A percentile compares a stretch with the other conserved stretches of the same genome.
phyloP scores from a whole-genome alignment of 176 grass and related monocot genomes.

The Tillandsia fasciculata region DNA sequence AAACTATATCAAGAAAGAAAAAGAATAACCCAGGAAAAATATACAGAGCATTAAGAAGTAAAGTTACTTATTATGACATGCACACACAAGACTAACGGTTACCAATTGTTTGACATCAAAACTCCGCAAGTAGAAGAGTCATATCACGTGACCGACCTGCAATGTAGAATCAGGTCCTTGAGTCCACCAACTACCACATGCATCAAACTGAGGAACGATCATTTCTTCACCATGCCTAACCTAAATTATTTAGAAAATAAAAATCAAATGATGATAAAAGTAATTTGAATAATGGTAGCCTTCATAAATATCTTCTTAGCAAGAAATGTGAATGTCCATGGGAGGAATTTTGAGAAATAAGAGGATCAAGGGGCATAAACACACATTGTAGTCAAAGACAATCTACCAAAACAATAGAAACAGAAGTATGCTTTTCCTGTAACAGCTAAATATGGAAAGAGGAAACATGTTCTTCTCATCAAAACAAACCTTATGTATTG shows the following conservation, averaged over 20 bases:
- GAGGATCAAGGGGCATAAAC: not conserved
- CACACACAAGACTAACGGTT: not conserved
- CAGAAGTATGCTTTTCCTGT: not conserved
- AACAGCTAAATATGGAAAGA: not conserved
- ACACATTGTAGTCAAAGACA: not conserved
- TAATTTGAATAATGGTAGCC: not conserved
- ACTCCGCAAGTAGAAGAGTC: not conserved
- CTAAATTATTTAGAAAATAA: slow-evolving; percentile 28
- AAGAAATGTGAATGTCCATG: not conserved
- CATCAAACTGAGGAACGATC: slow-evolving; percentile 85
- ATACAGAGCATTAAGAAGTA: not conserved
- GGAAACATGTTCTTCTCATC: not conserved
- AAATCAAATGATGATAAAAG: slow-evolving; percentile 8
- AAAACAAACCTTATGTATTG: slow-evolving; percentile 64
- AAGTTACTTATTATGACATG: not conserved
- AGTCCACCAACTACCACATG: slow-evolving; percentile 98
- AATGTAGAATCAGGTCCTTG: slow-evolving; percentile 85
- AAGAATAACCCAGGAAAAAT: not conserved
- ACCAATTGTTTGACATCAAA: not conserved
- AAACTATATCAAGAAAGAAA: too few species aligned
- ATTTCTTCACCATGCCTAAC: slow-evolving; percentile 46
- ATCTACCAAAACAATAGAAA: not conserved
- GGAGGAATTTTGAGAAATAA: not conserved
- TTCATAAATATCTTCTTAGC: slow-evolving; percentile 9
- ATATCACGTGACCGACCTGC: slow-evolving; percentile 35